These are phyloP conservation scores for Tilletia horrida DNA, from an alignment of 1,284 basidiomycete species.

Conservation along the genomic window DNA sequence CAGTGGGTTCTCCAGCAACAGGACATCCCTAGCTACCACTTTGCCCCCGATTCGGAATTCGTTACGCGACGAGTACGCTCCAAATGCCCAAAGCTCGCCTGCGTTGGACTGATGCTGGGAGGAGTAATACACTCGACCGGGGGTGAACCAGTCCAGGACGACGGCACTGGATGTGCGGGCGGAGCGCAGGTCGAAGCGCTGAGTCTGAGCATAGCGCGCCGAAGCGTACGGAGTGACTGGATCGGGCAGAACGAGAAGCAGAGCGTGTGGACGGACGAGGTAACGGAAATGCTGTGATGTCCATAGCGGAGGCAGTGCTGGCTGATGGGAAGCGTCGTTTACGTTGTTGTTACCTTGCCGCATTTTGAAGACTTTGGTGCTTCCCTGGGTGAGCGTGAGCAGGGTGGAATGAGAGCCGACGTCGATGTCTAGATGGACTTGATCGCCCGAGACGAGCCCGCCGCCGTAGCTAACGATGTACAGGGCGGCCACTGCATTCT, in stretches of 20 bases:
- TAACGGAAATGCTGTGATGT: slow-evolving; percentile 34
- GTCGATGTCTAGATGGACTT: slow-evolving; percentile 65
- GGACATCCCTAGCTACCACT: slow-evolving; percentile 70
- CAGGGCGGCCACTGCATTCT: slow-evolving; percentile 64
- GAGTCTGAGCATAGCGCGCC: slow-evolving; percentile 44
- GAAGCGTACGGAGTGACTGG: slow-evolving; percentile 49
- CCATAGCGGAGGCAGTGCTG: not conserved
- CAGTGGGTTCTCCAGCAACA: slow-evolving; percentile 66
- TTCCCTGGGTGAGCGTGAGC: slow-evolving; percentile 75
- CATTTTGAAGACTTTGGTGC: slow-evolving; percentile 54
- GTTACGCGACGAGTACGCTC: slow-evolving; percentile 77
- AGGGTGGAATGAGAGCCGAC: slow-evolving; percentile 64
- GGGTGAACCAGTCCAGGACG: slow-evolving; percentile 52
- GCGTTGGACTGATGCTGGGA: not conserved
- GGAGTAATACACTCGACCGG: slow-evolving; percentile 35
- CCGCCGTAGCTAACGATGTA: slow-evolving; percentile 89
- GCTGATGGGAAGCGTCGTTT: not conserved
- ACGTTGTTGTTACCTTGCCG: slow-evolving; percentile 6
- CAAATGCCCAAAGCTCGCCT: slow-evolving; percentile 80
- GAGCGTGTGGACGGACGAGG: slow-evolving; percentile 36
- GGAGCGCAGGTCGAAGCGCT: slow-evolving; percentile 44
- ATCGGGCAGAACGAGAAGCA: slow-evolving; percentile 45
- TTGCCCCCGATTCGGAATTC: slow-evolving; percentile 69
- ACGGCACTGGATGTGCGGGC: slow-evolving; percentile 34
- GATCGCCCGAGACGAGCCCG: slow-evolving; percentile 84